Evolutionary conservation across 345 rosid species (phyloP).

Genomic region (Corchorus capsularis): DNA sequence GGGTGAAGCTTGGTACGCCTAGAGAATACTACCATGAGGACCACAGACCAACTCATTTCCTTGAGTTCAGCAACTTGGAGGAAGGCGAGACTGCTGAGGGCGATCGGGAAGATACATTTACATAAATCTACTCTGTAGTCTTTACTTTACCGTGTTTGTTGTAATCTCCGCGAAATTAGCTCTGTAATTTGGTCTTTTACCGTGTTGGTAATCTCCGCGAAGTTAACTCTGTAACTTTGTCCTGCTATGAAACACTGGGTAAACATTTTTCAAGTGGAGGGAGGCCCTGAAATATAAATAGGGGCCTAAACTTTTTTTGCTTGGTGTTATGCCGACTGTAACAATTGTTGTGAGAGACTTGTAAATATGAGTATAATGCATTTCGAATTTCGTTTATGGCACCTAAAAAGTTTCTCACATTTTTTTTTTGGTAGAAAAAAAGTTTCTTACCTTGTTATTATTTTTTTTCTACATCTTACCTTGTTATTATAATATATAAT

Average conservation of each 20-base stretch:
- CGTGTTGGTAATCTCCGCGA: background rate
- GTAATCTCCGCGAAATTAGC: background rate
- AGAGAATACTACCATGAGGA: conserved; percentile 90
- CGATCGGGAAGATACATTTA: conserved; percentile 89
- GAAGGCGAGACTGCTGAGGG: conserved; percentile 74
- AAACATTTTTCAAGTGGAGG: background rate
- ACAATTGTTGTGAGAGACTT: background rate
- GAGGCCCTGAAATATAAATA: background rate
- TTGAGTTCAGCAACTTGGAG: conserved; percentile 96
- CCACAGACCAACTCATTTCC: conserved; percentile 90
- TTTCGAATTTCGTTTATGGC: background rate
- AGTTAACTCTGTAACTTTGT: background rate
- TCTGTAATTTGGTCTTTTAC: background rate
- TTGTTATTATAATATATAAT: background rate
- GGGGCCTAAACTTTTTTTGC: background rate
- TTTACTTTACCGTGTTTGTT: background rate
- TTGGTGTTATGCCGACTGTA: background rate
- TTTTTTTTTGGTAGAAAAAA: too few relatives aligned
- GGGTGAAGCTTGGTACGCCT: conserved; percentile 84
- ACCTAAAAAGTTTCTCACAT: background rate
- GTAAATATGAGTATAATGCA: background rate
- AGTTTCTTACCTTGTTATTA: too few relatives aligned
- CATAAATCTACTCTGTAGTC: conserved; percentile 24
- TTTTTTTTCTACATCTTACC: too few relatives aligned
- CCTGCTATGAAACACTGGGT: background rate